phyloP scores from a whole-genome alignment of 2,329 filamentous ascomycete species.

The Chlorencoelia australis region DNA sequence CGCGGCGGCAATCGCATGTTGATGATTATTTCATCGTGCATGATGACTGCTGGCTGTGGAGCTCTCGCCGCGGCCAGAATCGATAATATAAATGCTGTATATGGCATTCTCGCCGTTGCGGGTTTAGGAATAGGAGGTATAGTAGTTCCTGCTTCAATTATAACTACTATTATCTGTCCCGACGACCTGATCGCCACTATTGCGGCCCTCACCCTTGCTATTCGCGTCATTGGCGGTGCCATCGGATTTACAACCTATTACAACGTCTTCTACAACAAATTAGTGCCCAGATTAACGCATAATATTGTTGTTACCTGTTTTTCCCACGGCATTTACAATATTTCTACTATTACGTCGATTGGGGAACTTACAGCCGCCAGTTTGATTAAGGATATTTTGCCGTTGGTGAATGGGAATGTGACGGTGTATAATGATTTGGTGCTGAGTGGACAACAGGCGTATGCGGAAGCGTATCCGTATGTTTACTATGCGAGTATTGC shows the following conservation, averaged over 20 bases:
- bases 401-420: slow-evolving; percentile 42
- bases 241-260: slow-evolving; percentile 53
- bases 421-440: slow-evolving; percentile 43
- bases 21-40: slow-evolving; percentile 45
- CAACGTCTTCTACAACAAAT: slow-evolving; percentile 41
- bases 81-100: slow-evolving; percentile 46
- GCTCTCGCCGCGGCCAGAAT: slow-evolving; percentile 39
- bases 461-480: slow-evolving; percentile 46
- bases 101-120: slow-evolving; percentile 47
- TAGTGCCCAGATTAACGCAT: slow-evolving; percentile 21
- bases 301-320: slow-evolving; percentile 14
- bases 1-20: slow-evolving; percentile 48
- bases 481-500: slow-evolving; percentile 54
- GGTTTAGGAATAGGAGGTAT: slow-evolving; percentile 55
- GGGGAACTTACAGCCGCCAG: slow-evolving; percentile 44
- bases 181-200: slow-evolving; percentile 62
- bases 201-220: slow-evolving; percentile 56
- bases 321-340: slow-evolving; percentile 23
- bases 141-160: slow-evolving; percentile 56
- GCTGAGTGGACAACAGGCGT: slow-evolving; percentile 44
- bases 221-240: slow-evolving; percentile 57
- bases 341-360: slow-evolving; percentile 36
- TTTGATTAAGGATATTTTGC: slow-evolving; percentile 40
- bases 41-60: slow-evolving; percentile 55
- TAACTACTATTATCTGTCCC: slow-evolving; percentile 59